A percentile compares a stretch with the other conserved stretches of the same genome.
These are phyloP conservation scores for Candida morakotiae DNA, from an alignment of 805 yeast genomes.

Conservation along the genomic window DNA sequence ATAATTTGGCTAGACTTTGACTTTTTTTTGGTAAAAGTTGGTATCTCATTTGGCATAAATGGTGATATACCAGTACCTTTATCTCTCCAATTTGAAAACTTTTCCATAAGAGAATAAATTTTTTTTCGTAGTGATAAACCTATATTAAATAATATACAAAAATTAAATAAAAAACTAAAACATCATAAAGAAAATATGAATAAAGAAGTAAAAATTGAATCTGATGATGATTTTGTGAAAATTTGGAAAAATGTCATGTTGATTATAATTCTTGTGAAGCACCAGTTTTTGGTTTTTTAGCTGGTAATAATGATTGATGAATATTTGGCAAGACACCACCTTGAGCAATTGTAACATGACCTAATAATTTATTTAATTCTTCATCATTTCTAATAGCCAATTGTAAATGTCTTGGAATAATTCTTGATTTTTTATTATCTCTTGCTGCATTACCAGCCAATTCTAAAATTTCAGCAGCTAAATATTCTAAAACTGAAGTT, in stretches of 20 bases:
- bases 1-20: neutral
- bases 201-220: conserved; percentile 3
- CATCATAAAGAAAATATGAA: conserved; percentile 3
- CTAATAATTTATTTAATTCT: conserved; percentile 47
- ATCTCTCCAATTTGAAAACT: conserved; percentile 81
- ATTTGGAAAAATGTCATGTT: too few relatives aligned
- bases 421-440: conserved; percentile 50
- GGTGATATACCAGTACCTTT: conserved; percentile 94
- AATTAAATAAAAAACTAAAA: conserved; percentile 3
- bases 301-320: conserved; percentile 48
- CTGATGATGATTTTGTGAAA: too few relatives aligned
- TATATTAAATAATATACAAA: conserved; percentile 8
- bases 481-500: conserved; percentile 47
- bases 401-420: conserved; percentile 49
- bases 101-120: conserved; percentile 52
- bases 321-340: conserved; percentile 53
- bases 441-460: conserved; percentile 52
- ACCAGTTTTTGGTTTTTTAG: conserved; percentile 1
- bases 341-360: conserved; percentile 48
- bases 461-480: conserved; percentile 48
- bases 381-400: conserved; percentile 52
- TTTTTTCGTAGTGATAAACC: neutral
- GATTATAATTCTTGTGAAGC: conserved; percentile 1
- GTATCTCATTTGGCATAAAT: conserved; percentile 51
- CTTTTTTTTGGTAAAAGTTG: conserved; percentile 4